Evolutionary conservation across 805 yeast genomes (phyloP), one percentile per base, ranked within the genome.

Genomic region (Starmera caribaea): DNA sequence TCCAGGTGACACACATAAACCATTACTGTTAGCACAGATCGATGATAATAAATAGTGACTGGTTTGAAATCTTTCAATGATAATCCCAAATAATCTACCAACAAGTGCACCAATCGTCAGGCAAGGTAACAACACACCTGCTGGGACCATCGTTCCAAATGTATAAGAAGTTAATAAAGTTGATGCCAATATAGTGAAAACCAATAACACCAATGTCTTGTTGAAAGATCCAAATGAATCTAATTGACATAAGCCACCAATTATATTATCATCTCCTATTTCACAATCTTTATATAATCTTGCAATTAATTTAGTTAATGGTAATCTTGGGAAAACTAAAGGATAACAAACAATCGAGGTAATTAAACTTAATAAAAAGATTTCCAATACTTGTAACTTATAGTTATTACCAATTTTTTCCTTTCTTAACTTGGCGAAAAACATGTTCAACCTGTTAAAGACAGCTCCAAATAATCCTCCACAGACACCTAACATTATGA

Each of bases 1-100:
- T 0, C 92, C 89, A 0, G 94, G 94, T 2, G 88, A 81, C 9
- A 86, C 77, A 48, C 92, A 78, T 41, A 66, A 56, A 36, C 62
- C 65, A 26, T 60, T 59, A 0, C 74, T 68, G 38, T 71, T 62
- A 2, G 67, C 39, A 45, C 75, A 70, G 15, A 62, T 55, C 3
- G 51, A 35, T 1, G 69, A 61, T 35, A 69, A 62, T 21, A 51
- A 52, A 13, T 58, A 61, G 40, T 61, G 54, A 9, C 50, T 43
- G 16, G 46, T 38, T 53, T 79, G 85, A 16, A 76, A 48, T 2
- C 54, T 54, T 48, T 74, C 74, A 34, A 76, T 59, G 1, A 76
- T 31, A 5, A 74, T 63, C 0, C 86, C 86, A 3, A 74, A 41
- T 6, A 75, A 47, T 38, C 86, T 55, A 0, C 86, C 86, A 21